These are phyloP conservation scores for Colletotrichum echinochloae DNA, from an alignment of 2,329 filamentous ascomycete genomes.

Conservation along the genomic window DNA sequence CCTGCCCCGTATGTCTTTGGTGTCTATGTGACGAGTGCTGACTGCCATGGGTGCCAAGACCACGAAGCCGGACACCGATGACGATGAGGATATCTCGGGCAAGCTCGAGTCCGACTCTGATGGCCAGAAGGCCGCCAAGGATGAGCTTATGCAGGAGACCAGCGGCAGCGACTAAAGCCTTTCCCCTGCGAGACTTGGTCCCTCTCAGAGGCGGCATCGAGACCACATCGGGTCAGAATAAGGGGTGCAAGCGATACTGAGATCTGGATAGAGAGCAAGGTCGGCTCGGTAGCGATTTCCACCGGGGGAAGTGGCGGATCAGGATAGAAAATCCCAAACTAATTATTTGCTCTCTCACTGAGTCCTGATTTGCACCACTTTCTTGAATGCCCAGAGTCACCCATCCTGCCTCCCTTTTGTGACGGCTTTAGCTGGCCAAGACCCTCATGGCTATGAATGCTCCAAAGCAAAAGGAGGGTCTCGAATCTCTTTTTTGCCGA, in stretches of 20 bases:
- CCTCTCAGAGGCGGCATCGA: neutral
- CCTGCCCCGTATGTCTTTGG: neutral
- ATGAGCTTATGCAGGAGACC: neutral
- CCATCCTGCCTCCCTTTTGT: neutral
- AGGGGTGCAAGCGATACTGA: neutral
- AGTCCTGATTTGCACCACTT: neutral
- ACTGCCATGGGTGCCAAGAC: constrained; percentile 3
- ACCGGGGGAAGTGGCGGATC: neutral
- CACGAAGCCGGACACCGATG: constrained; percentile 4
- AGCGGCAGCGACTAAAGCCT: constrained; percentile 6
- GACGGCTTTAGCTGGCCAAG: neutral
- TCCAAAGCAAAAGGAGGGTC: too few relatives aligned
- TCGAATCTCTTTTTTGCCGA: neutral
- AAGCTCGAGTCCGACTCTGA: constrained; percentile 35
- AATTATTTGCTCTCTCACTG: neutral
- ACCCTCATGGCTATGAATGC: neutral
- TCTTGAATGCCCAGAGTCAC: neutral
- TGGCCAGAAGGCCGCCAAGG: constrained; percentile 26
- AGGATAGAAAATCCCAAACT: neutral
- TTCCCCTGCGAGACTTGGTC: neutral
- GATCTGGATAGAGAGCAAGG: neutral
- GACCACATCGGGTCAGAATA: neutral
- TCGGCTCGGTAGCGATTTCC: neutral
- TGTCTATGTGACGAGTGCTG: neutral
- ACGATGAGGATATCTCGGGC: constrained; percentile 16